These are phyloP conservation scores for Oleoguttula mirabilis DNA, from an alignment of 495 filamentous ascomycete genomes.

Conservation along the genomic window DNA sequence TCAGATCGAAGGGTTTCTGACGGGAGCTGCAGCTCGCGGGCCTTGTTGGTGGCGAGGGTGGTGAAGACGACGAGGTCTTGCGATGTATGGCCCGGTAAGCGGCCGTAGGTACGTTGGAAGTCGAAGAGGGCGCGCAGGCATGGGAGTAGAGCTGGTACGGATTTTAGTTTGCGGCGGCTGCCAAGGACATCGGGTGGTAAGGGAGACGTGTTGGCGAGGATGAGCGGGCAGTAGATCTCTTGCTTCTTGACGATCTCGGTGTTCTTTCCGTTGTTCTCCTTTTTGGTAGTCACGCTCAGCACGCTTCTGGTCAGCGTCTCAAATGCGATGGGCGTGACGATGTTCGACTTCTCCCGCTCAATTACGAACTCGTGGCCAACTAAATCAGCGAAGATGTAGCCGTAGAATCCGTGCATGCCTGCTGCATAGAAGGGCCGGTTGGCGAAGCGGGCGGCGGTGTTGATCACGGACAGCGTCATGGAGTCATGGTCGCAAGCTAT, in stretches of 20 bases:
- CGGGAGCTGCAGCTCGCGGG: slow-evolving; percentile 66
- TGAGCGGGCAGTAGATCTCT: slow-evolving; percentile 72
- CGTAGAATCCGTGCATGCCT: slow-evolving; percentile 78
- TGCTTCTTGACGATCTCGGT: slow-evolving; percentile 86
- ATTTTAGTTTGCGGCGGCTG: slow-evolving; percentile 52
- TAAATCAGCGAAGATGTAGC: slow-evolving; percentile 87
- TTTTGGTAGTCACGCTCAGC: slow-evolving; percentile 56
- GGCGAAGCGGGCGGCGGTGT: slow-evolving; percentile 65
- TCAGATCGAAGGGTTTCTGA: slow-evolving; percentile 60
- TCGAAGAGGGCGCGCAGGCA: slow-evolving; percentile 78
- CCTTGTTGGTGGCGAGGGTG: slow-evolving; percentile 57
- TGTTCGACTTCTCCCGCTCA: slow-evolving; percentile 69
- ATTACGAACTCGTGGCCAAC: slow-evolving; percentile 79
- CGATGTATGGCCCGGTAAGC: slow-evolving; percentile 39
- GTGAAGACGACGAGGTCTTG: slow-evolving; percentile 51
- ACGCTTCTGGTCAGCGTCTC: slow-evolving; percentile 73
- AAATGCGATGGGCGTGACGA: slow-evolving; percentile 45
- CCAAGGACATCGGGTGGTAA: slow-evolving; percentile 58
- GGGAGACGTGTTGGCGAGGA: slow-evolving; percentile 62
- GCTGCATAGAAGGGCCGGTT: slow-evolving; percentile 79
- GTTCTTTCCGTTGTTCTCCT: slow-evolving; percentile 53
- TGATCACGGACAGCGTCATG: slow-evolving; percentile 58
- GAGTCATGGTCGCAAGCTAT: slow-evolving; percentile 87
- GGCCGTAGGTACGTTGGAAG: slow-evolving; percentile 45
- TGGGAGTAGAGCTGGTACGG: slow-evolving; percentile 67